These are phyloP conservation scores for Monosporozyma solicola DNA, from an alignment of 805 yeast species.

Conservation along the genomic window DNA sequence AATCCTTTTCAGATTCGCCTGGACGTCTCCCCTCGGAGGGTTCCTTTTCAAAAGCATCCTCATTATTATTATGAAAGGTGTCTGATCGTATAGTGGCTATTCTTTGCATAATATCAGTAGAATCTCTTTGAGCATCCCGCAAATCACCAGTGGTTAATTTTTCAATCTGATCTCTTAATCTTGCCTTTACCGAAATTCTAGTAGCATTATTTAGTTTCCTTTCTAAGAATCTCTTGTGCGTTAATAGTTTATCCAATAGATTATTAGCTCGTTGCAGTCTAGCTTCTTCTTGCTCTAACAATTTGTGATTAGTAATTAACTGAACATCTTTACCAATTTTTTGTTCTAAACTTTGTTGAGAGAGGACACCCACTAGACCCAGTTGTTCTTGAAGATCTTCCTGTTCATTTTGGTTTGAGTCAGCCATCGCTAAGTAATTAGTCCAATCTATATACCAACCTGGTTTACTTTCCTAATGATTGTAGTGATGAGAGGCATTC, in stretches of 20 bases:
- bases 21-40: conserved; percentile 37
- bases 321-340: conserved; percentile 65
- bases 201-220: conserved; percentile 45
- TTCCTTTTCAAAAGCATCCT: conserved; percentile 7
- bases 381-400: conserved; percentile 27
- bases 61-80: conserved; percentile 6
- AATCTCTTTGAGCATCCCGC: conserved; percentile 46
- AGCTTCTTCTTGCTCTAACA: conserved; percentile 62
- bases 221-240: conserved; percentile 40
- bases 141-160: conserved; percentile 44
- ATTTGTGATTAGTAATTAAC: conserved; percentile 48
- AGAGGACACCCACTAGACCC: conserved; percentile 51
- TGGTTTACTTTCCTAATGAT: not conserved
- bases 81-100: conserved; percentile 28
- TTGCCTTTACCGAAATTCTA: conserved; percentile 55
- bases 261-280: conserved; percentile 60
- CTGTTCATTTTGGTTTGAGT: conserved; percentile 6
- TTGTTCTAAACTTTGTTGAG: conserved; percentile 73
- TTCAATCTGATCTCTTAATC: conserved; percentile 44
- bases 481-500: not conserved
- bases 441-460: not conserved
- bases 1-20: conserved; percentile 76
- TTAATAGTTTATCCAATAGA: conserved; percentile 36
- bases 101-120: conserved; percentile 50
- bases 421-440: not conserved